A percentile compares a stretch with the other conserved stretches of the same genome.
These are phyloP conservation scores for maize (Zea mays) DNA, from an alignment of 176 grass and related monocot genomes.

Conservation along the genomic window DNA sequence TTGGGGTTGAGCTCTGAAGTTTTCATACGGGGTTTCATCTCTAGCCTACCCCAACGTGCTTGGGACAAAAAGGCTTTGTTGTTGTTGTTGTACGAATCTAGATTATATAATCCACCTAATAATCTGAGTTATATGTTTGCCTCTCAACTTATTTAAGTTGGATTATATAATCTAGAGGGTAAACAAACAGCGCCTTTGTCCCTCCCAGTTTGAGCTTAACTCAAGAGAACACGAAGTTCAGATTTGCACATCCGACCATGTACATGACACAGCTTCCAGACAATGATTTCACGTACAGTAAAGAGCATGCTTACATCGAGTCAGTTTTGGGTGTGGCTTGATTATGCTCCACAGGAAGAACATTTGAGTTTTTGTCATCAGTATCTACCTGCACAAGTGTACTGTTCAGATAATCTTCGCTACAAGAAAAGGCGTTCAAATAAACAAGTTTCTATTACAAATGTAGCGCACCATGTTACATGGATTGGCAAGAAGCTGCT, in stretches of 20 bases:
- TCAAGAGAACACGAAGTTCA: background rate
- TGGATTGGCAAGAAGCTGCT: conserved; percentile 37
- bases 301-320: conserved; percentile 39
- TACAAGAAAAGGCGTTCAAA: background rate
- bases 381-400: conserved; percentile 16
- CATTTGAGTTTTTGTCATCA: conserved; percentile 32
- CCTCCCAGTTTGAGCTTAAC: conserved; percentile 2
- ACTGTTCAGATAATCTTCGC: conserved; percentile 5
- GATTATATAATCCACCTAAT: no score
- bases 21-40: no score
- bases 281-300: background rate
- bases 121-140: no score
- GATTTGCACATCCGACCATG: background rate
- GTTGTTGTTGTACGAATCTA: no score
- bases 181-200: no score
- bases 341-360: conserved; percentile 33
- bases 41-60: no score
- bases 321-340: conserved; percentile 23
- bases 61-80: no score
- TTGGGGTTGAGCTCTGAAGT: no score
- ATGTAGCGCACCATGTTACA: conserved; percentile 47
- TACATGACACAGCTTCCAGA: conserved; percentile 10
- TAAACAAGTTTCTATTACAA: conserved; percentile 7
- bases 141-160: no score
- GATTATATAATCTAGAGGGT: no score